Evolutionary conservation across 352 stramenopile genomes (phyloP), one percentile per base, ranked within the genome.

Genomic region (Globisporangium mamillatum): DNA sequence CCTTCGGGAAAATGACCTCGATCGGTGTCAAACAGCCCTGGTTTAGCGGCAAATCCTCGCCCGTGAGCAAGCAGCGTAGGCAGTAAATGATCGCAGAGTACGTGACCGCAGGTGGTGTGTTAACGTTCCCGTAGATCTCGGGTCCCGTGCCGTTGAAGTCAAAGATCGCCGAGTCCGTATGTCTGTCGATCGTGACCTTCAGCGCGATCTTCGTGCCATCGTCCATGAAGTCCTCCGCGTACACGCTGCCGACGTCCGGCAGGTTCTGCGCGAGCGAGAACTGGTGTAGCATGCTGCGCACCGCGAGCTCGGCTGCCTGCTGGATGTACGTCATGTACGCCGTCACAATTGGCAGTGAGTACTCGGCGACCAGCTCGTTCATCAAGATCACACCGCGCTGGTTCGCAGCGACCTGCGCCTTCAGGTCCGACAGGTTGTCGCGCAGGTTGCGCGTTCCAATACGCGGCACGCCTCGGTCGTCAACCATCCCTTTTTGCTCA

Each of bases 291-390:
- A 99, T 99, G 48, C 84, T 78, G 60, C 97, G 88, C n/a, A 99
- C 97, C 1, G 95, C 93, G 14, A 90, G 79, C 76, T 99, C 97
- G 0, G 97, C 97, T 3, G 86, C 98, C 91, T 86, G 74, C 59
- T 99, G 97, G 68, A 99, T 99, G 77, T 97, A 98, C 52, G 89
- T 85, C 98, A 99, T 99, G 83, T 99, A 99, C 32, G 97, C 95
- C 29, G 96, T 91, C 6, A 99, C 97, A 27, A 97, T 88, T 1
- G 89, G 78, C 4, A 99, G 75, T 24, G 96, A 95, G 78, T 99
- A 98, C 82, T 99, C 97, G 34, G 78, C 75, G 22, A 98, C 94
- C 32, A 99, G 84, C 44, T 98, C 89, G 29, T 95, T 84, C 75
- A 99, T 94, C 22, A 99, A 87, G 36, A 92, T 79, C 64, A 99